Conservation (phyloP, 768 basidiomycete species). For the Roridomyces roridus region DNA sequence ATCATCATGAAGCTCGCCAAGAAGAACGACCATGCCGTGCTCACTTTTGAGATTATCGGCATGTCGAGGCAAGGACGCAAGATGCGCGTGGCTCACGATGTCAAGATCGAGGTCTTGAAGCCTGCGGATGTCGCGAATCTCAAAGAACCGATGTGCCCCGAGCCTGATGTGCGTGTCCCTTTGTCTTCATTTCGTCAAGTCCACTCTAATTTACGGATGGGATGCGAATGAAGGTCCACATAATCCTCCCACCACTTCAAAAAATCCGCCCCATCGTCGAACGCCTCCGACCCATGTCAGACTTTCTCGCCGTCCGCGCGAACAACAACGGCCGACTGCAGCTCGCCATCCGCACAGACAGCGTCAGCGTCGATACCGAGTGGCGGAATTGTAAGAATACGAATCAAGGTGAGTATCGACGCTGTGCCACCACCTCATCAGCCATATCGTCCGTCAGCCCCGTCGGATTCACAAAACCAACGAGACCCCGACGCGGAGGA, state of each 20-base stretch:
- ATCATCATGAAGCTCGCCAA: conserved; percentile 87
- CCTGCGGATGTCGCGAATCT: conserved; percentile 75
- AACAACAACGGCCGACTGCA: conserved; percentile 64
- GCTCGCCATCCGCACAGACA: conserved; percentile 69
- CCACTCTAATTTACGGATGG: neutral
- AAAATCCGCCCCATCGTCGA: conserved; percentile 84
- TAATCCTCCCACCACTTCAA: conserved; percentile 75
- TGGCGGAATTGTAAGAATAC: conserved; percentile 81
- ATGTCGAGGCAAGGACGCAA: conserved; percentile 66
- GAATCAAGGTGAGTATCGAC: conserved; percentile 45
- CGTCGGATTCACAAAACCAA: conserved; percentile 40
- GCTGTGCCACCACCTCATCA: neutral
- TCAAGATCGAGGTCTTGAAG: conserved; percentile 81
- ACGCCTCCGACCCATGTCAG: conserved; percentile 71
- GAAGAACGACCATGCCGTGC: conserved; percentile 79
- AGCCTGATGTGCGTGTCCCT: conserved; percentile 80
- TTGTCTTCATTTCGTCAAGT: too few relatives aligned
- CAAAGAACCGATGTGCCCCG: conserved; percentile 83
- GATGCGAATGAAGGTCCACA: conserved; percentile 61
- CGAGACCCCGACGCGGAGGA: conserved; percentile 41
- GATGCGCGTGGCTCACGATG: conserved; percentile 78
- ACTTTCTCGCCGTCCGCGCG: conserved; percentile 71
- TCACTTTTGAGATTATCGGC: conserved; percentile 78
- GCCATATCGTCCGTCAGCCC: conserved; percentile 18
- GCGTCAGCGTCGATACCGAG: conserved; percentile 77